phyloP scores from a whole-genome alignment of 805 yeast species.

The Yarrowia sp. region DNA sequence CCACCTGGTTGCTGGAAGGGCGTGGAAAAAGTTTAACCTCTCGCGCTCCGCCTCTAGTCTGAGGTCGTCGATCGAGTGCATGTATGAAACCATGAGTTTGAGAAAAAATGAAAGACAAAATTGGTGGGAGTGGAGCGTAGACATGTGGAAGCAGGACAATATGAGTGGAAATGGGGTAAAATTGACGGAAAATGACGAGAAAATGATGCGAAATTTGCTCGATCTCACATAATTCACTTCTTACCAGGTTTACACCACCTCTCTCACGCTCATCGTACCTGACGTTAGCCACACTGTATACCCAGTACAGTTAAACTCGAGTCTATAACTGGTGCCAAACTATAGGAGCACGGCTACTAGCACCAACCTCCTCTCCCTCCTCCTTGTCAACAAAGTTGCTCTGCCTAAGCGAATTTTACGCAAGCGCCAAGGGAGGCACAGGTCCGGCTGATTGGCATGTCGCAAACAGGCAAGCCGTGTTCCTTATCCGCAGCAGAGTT shows the following conservation, averaged over 20 bases:
- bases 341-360: not conserved
- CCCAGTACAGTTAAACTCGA: too few relatives aligned
- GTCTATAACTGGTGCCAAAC: too few relatives aligned
- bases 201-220: too few relatives aligned
- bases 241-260: too few relatives aligned
- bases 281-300: too few relatives aligned
- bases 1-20: not conserved
- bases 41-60: not conserved
- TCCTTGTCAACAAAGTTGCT: not conserved
- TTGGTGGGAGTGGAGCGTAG: not conserved
- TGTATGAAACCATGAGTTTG: slow-evolving; percentile 8
- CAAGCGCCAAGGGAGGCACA: not conserved
- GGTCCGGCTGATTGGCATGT: not conserved
- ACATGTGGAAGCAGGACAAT: too few relatives aligned
- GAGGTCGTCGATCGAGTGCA: slow-evolving; percentile 13
- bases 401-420: slow-evolving; percentile 6
- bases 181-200: too few relatives aligned
- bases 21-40: not conserved
- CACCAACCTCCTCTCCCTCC: too few relatives aligned
- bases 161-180: too few relatives aligned
- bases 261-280: too few relatives aligned
- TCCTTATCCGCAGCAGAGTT: not conserved
- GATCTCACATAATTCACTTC: too few relatives aligned
- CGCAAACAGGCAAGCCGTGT: not conserved
- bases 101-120: not conserved